Evolutionary conservation across 768 basidiomycete species (phyloP), one percentile per base, ranked within the genome.

Genomic region (Lactarius indigo): DNA sequence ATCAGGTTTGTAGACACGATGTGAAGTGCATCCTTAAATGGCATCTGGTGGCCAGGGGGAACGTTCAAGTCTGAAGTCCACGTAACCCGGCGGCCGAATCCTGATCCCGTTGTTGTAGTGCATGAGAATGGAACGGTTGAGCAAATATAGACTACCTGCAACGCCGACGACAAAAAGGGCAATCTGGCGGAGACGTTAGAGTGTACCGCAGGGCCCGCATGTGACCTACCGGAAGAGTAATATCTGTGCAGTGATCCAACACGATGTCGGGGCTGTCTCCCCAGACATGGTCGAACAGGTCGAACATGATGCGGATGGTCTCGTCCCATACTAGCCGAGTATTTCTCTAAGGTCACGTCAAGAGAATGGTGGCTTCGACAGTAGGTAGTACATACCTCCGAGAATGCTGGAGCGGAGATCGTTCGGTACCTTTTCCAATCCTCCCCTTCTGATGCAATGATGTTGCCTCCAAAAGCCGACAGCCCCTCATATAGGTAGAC

Each of bases 381-480:
- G n/a, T 23, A 13, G 47, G 3, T 23, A 17, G 3, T 23, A 17
- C 75, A 54, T 63, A 86, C 86, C 73, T 87, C 86, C 5, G 85
- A 84, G 73, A 89, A 89, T 0, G 86, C 83, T n/a, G 87, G 86
- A 2, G 84, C 85, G 20, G 83, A 77, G 52, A 89, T 81, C 73
- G 84, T 87, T 57, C 87, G 76, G 68, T 86, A 87, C 37, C 82
- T 81, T 73, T 87, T 87, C 87, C 87, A 90, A 65, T 84, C 80
- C 3, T 85, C 82, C 30, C 83, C 85, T 70, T 89, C 88, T 0
- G 85, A 83, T 1, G 80, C 81, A n/a, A 90, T 81, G 54, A 89
- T 84, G 68, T 89, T 91, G 9, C 72, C 72, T 8, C 88, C 88
- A 71, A 82, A 89, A 63, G 85, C 78, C 1, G 75, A 64, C 20